Base-by-base conservation (phyloP, 1,139 yeast species). In the Suhomyces bolitotheri region DNA sequence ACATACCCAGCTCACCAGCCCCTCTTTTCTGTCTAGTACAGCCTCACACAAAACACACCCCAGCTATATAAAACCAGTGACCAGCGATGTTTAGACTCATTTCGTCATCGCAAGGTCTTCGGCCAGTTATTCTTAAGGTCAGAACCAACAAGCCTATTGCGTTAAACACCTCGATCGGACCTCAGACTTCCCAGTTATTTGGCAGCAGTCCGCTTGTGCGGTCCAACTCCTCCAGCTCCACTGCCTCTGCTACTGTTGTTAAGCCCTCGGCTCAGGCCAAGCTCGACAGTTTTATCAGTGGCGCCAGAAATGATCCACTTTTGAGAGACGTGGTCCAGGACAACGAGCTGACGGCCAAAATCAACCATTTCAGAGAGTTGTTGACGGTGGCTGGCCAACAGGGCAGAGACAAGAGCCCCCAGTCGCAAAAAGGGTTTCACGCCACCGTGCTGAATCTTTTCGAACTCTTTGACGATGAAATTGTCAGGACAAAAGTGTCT, bases 41-140 rank as follows among this genome's bases (percentile, higher is more conserved):
- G n/a, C n/a, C n/a, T n/a, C n/a, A n/a, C n/a, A n/a, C n/a, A n/a
- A n/a, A n/a, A n/a, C n/a, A n/a, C n/a, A n/a, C n/a, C n/a, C n/a
- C n/a, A n/a, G n/a, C n/a, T n/a, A n/a, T n/a, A n/a, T 8, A 17
- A 8, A 17, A 7, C 20, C 20, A 6, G 20, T 17, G 20, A 17
- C 20, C 8, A 6, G 7, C 20, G 24, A 69, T 70, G 74, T 68
- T 70, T 44, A 61, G 75, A 47, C 58, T 69, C 41, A 60, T 69
- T 20, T 54, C 55, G 17, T 34, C 62, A 10, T 66, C 64, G 44
- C 65, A 56, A 43, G 59, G 65, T 33, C 51, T 70, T 27, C 59
- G 71, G 40, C 73, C 75, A 8, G 66, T 56, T 25, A 49, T 69
- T 34, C 56, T 67, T 38, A 66, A 69, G 45, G 68, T 68, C 20